These are phyloP conservation scores for Boletus vinaceobasis DNA, from an alignment of 768 basidiomycete genomes.

Conservation along the genomic window DNA sequence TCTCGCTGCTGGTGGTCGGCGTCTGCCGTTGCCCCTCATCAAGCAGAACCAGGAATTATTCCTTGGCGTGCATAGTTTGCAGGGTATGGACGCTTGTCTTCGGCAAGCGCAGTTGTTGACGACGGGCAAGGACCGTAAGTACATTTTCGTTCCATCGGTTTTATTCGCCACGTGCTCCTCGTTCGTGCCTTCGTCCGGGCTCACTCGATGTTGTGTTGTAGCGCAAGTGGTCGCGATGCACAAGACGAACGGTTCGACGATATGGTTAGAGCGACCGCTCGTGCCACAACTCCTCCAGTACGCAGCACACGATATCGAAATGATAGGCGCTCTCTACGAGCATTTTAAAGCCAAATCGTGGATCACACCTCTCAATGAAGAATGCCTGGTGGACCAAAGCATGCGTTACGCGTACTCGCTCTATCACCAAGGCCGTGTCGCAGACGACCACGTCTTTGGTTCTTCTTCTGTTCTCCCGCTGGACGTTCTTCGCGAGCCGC, in stretches of 20 bases:
- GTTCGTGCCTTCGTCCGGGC: not conserved
- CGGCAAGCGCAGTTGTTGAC: slow-evolving; percentile 21
- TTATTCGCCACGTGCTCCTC: no score
- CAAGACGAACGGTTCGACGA: slow-evolving; percentile 22
- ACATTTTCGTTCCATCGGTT: not conserved
- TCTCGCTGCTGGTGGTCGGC: slow-evolving; percentile 22
- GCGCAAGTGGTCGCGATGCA: slow-evolving; percentile 39
- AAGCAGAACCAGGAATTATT: slow-evolving; percentile 26
- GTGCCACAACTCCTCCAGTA: slow-evolving; percentile 35
- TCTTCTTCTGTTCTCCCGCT: slow-evolving; percentile 23
- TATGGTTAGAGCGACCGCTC: slow-evolving; percentile 40
- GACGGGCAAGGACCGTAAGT: slow-evolving; percentile 35
- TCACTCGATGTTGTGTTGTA: slow-evolving; percentile 7
- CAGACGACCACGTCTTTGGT: slow-evolving; percentile 23
- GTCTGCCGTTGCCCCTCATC: slow-evolving; percentile 22
- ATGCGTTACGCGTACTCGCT: slow-evolving; percentile 29
- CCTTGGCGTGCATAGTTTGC: slow-evolving; percentile 31
- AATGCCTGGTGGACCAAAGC: slow-evolving; percentile 20
- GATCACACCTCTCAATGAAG: slow-evolving; percentile 20
- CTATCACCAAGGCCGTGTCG: slow-evolving; percentile 27
- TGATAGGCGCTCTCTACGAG: slow-evolving; percentile 36
- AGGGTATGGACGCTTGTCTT: slow-evolving; percentile 37
- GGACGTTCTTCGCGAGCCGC: slow-evolving; percentile 26
- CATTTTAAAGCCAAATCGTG: slow-evolving; percentile 29
- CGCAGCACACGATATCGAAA: slow-evolving; percentile 41